phyloP scores from a whole-genome alignment of 495 filamentous ascomycete species.

The Terfezia claveryi region DNA sequence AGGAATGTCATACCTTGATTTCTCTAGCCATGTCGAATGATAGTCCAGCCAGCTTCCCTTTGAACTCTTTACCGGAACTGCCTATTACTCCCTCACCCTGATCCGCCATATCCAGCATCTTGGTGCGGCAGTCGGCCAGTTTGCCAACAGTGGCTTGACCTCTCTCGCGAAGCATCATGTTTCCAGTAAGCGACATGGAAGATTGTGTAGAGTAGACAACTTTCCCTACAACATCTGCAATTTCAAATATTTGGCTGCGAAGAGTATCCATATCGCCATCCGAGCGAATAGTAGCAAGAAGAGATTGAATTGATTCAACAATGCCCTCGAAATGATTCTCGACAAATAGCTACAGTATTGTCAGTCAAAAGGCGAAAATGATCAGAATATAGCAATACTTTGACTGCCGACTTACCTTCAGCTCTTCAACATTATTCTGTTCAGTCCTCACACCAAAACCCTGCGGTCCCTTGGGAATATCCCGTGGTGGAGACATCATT shows the following conservation, averaged over 20 bases:
- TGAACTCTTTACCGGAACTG: slow-evolving; percentile 30
- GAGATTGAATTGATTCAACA: slow-evolving; percentile 59
- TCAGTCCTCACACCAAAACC: slow-evolving; percentile 23
- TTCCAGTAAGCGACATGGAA: slow-evolving; percentile 28
- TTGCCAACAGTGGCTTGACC: slow-evolving; percentile 39
- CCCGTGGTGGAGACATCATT: background rate
- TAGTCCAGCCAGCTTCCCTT: slow-evolving; percentile 51
- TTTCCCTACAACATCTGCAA: slow-evolving; percentile 44
- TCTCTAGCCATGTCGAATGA: slow-evolving; percentile 72
- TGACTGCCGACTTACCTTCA: slow-evolving; percentile 32
- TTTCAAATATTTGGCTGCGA: slow-evolving; percentile 45
- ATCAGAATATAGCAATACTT: slow-evolving; percentile 1
- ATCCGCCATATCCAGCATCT: slow-evolving; percentile 43
- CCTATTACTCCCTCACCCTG: slow-evolving; percentile 29
- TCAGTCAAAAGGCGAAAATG: background rate
- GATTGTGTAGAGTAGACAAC: slow-evolving; percentile 44
- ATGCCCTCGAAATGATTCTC: slow-evolving; percentile 66
- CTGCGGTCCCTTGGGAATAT: background rate
- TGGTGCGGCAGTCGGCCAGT: slow-evolving; percentile 39
- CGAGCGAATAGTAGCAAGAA: slow-evolving; percentile 57
- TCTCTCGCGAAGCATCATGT: slow-evolving; percentile 29
- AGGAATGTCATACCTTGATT: slow-evolving; percentile 30
- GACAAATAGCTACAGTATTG: slow-evolving; percentile 40
- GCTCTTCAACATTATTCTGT: slow-evolving; percentile 44
- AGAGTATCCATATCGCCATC: slow-evolving; percentile 44